Conservation (phyloP, 176 grass and related monocot genomes). For the Aechmea fasciata region DNA sequence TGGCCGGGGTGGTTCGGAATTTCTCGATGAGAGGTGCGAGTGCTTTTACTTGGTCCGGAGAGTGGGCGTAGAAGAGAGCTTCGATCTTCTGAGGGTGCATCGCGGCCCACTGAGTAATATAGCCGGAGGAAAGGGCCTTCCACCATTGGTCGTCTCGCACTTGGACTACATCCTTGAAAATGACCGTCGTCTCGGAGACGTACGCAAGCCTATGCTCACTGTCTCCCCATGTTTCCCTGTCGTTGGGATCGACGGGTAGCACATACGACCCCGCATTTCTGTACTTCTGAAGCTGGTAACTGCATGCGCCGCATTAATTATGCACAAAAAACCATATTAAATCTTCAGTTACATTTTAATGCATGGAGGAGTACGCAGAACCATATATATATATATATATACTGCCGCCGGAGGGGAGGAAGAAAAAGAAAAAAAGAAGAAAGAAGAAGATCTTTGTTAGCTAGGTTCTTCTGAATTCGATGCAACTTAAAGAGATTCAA, state of each 20-base stretch:
- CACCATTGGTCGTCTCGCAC: slow-evolving; percentile 97
- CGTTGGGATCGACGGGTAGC: slow-evolving; percentile 59
- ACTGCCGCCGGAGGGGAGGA: neutral
- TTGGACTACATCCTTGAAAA: slow-evolving; percentile 91
- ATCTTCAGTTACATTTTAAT: no score
- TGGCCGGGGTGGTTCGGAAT: slow-evolving; percentile 39
- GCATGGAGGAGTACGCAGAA: neutral
- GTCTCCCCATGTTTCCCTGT: slow-evolving; percentile 97
- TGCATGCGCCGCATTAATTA: slow-evolving; percentile 19
- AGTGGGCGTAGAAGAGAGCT: slow-evolving; percentile 86
- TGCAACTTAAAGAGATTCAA: no score
- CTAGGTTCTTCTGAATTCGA: no score
- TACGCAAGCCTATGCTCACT: slow-evolving; percentile 92
- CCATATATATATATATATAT: no score
- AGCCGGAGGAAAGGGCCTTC: slow-evolving; percentile 75
- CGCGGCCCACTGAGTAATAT: slow-evolving; percentile 91
- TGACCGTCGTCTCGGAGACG: slow-evolving; percentile 76
- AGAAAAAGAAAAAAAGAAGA: no score
- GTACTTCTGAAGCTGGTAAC: slow-evolving; percentile 97
- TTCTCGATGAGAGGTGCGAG: slow-evolving; percentile 66
- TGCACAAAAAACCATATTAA: neutral
- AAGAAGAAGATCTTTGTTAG: no score
- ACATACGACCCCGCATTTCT: slow-evolving; percentile 79
- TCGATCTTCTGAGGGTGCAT: slow-evolving; percentile 96
- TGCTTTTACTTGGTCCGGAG: slow-evolving; percentile 49